Evolutionary conservation across 345 rosid genomes (phyloP).

Genomic region (Rubroshorea leprosula): DNA sequence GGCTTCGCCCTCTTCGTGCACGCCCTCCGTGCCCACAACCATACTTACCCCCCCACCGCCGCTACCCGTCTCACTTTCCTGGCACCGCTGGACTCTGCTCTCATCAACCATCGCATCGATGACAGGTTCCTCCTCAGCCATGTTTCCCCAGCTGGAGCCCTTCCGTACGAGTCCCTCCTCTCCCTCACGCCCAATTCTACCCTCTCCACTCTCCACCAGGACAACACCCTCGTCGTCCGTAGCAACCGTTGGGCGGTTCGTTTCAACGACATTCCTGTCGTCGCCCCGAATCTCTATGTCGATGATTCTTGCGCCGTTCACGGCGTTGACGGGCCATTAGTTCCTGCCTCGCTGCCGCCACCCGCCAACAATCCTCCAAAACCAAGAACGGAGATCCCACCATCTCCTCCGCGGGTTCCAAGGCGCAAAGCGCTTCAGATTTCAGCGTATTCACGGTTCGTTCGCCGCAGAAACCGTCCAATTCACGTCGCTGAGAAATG

Average conservation of each 20-base stretch:
- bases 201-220: conserved; percentile 20
- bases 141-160: conserved; percentile 12
- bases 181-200: conserved; percentile 14
- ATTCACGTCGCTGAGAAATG: neutral
- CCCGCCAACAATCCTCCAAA: neutral
- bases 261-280: conserved; percentile 17
- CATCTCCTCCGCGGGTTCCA: conserved; percentile 1
- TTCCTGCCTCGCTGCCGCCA: conserved; percentile 9
- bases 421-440: conserved; percentile 9
- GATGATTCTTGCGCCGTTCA: conserved; percentile 23
- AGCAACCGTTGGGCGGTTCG: conserved; percentile 16
- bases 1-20: conserved; percentile 21
- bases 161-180: conserved; percentile 15
- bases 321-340: conserved; percentile 18
- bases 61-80: conserved; percentile 9
- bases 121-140: conserved; percentile 5
- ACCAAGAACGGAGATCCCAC: conserved; percentile 6
- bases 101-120: conserved; percentile 7
- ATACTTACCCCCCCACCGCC: conserved; percentile 9
- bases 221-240: conserved; percentile 13
- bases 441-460: neutral
- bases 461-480: conserved; percentile 3
- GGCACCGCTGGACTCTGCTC: conserved; percentile 19
- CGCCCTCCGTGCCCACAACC: conserved; percentile 9
- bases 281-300: conserved; percentile 20